Conservation (phyloP, 441 rosid species). For the Croton setiger region DNA sequence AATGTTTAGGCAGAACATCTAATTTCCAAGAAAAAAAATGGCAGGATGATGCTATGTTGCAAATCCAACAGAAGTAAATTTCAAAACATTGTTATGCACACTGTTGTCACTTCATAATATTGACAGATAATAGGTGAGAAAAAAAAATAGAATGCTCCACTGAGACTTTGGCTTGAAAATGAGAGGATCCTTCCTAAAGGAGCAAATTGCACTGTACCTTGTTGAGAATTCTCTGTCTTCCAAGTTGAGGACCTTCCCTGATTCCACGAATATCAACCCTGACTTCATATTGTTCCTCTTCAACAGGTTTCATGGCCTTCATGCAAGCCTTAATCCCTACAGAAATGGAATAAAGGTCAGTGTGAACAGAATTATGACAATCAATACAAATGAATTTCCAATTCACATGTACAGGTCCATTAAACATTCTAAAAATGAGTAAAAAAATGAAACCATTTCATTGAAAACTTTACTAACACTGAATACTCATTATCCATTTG, state of each 20-base stretch:
- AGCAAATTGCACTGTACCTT: slow-evolving; percentile 38
- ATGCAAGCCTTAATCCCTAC: slow-evolving; percentile 79
- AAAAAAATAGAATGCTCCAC: neutral
- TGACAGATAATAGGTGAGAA: neutral
- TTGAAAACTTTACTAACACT: slow-evolving; percentile 50
- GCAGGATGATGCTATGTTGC: neutral
- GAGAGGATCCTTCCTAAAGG: neutral
- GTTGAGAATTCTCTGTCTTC: slow-evolving; percentile 65
- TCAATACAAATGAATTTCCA: neutral
- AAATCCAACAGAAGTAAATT: neutral
- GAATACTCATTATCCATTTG: slow-evolving; percentile 77
- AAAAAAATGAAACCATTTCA: neutral
- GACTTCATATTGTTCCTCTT: slow-evolving; percentile 78
- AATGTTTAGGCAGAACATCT: neutral
- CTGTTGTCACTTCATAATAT: neutral
- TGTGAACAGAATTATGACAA: neutral
- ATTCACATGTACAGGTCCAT: neutral
- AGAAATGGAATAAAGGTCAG: slow-evolving; percentile 13
- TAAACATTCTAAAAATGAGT: neutral
- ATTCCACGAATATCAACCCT: slow-evolving; percentile 64
- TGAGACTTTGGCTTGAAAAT: neutral
- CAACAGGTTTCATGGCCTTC: slow-evolving; percentile 42
- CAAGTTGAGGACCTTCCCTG: slow-evolving; percentile 62
- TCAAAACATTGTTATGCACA: neutral
- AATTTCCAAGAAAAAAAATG: neutral